These are phyloP conservation scores for Epichloe brachyelytri DNA, from an alignment of 2,329 filamentous ascomycete genomes.

Conservation along the genomic window DNA sequence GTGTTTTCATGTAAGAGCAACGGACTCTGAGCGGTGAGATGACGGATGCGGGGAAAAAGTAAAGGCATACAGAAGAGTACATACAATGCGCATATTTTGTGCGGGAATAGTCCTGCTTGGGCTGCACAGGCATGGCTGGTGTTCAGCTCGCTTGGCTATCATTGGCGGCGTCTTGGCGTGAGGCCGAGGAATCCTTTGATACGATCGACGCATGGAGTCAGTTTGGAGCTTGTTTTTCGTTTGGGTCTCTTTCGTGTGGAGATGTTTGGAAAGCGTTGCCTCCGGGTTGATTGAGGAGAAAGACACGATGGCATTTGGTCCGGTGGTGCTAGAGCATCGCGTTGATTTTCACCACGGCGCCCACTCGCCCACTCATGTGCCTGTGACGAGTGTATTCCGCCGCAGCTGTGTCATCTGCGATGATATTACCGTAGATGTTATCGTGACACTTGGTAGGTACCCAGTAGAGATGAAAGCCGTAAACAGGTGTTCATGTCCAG, in stretches of 20 bases:
- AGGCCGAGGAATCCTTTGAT: not conserved
- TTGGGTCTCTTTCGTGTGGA: not conserved
- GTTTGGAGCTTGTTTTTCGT: not conserved
- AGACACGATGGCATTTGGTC: too few relatives aligned
- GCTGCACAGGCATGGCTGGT: not conserved
- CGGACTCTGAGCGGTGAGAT: conserved; percentile 34
- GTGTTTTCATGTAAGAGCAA: conserved; percentile 65
- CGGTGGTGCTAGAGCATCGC: not conserved
- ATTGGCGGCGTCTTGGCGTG: not conserved
- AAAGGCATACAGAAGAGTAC: not conserved
- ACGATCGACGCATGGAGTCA: not conserved
- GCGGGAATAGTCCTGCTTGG: not conserved
- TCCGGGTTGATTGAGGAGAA: not conserved
- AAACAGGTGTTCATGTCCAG: too few relatives aligned
- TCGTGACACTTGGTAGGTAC: too few relatives aligned
- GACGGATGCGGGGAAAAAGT: not conserved
- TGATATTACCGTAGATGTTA: too few relatives aligned
- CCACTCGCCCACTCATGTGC: too few relatives aligned
- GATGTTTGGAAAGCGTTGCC: not conserved
- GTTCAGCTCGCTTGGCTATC: not conserved
- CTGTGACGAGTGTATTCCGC: too few relatives aligned
- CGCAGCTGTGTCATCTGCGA: too few relatives aligned
- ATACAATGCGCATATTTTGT: not conserved
- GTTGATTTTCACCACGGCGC: not conserved
- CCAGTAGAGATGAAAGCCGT: too few relatives aligned